A percentile compares a stretch with the other conserved stretches of the same genome.
Conservation (phyloP, 2,329 filamentous ascomycete species). For the Venturia pyrina region DNA sequence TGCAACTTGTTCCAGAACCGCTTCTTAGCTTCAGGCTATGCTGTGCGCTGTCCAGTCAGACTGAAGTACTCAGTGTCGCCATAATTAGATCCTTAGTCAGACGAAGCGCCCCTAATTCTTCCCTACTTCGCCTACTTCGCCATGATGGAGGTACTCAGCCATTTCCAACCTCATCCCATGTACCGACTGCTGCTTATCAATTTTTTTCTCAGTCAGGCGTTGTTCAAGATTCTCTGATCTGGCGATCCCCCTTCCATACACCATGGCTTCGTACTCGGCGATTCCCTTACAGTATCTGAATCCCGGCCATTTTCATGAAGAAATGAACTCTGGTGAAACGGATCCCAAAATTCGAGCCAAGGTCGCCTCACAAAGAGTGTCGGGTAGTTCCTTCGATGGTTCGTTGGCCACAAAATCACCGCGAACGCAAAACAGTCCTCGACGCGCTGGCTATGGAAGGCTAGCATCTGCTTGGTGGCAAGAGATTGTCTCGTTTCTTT, state of each 20-base stretch:
- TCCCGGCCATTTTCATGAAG: not conserved
- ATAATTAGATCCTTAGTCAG: not conserved
- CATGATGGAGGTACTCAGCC: too few species aligned
- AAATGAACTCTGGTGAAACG: not conserved
- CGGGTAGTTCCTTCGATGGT: not conserved
- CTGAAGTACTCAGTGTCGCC: not conserved
- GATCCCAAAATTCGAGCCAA: not conserved
- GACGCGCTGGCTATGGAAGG: not conserved
- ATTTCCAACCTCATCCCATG: not conserved
- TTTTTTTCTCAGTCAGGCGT: not conserved
- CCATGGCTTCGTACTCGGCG: not conserved
- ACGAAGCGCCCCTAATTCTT: too few species aligned
- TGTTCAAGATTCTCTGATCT: not conserved
- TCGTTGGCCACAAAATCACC: not conserved
- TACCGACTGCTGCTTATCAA: not conserved
- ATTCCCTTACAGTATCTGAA: not conserved
- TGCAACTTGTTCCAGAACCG: too few species aligned
- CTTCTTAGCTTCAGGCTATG: not conserved
- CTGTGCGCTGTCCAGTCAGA: not conserved
- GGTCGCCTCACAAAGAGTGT: not conserved
- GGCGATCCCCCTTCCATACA: not conserved
- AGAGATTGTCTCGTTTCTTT: not conserved
- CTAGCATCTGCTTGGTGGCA: constrained; percentile 1
- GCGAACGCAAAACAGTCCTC: not conserved
- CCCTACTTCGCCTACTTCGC: too few species aligned